A percentile compares a stretch with the other conserved stretches of the same genome.
Evolutionary conservation across 139 green algal species (phyloP).

Genomic region (Axilococcus clingmanii): DNA sequence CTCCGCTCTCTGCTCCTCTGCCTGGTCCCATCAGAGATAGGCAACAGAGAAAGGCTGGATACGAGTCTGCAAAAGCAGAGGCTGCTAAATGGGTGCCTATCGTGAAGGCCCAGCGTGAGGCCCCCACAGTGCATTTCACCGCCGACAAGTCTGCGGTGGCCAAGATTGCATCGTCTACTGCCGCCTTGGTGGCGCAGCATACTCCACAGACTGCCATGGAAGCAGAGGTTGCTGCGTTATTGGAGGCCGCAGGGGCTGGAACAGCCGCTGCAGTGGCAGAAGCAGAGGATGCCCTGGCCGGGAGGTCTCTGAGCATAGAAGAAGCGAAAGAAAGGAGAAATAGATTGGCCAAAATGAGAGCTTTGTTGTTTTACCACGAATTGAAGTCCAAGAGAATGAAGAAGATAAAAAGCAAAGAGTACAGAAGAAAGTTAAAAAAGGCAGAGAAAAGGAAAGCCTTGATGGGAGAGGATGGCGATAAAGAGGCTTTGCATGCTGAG

Average conservation of each 20-base stretch:
- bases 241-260: constrained; percentile 49
- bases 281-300: constrained; percentile 55
- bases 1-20: constrained; percentile 46
- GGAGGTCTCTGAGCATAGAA: constrained; percentile 63
- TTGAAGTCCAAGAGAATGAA: constrained; percentile 75
- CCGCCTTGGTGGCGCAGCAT: constrained; percentile 55
- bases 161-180: constrained; percentile 34
- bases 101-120: constrained; percentile 90
- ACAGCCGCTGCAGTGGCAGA: constrained; percentile 46
- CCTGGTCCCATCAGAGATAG: constrained; percentile 49
- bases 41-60: constrained; percentile 73
- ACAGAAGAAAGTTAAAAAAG: constrained; percentile 40
- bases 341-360: constrained; percentile 64
- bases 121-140: constrained; percentile 72
- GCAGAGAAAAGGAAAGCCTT: constrained; percentile 27
- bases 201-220: constrained; percentile 59
- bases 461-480: constrained; percentile 23
- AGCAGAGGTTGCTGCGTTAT: constrained; percentile 73
- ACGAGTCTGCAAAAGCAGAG: constrained; percentile 69
- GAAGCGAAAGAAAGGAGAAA: constrained; percentile 62
- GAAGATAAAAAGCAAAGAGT: constrained; percentile 82
- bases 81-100: constrained; percentile 82
- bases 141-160: constrained; percentile 20
- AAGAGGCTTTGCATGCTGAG: constrained; percentile 2
- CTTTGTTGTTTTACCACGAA: constrained; percentile 89